Conservation (phyloP, 2,329 filamentous ascomycete genomes). For the Sporothrix brunneoviolacea region DNA sequence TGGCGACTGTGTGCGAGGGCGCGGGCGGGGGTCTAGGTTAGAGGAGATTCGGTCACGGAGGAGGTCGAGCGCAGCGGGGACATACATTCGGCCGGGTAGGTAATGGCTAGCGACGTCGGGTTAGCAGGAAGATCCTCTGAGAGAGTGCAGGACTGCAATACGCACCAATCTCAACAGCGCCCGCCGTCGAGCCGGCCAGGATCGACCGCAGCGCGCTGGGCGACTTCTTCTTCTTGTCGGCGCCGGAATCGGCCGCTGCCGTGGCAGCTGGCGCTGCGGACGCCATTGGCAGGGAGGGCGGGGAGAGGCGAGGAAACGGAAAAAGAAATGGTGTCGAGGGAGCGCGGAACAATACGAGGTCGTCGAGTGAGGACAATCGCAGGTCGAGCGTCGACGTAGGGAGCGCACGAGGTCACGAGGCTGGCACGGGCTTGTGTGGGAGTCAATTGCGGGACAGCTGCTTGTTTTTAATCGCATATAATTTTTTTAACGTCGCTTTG, state of each 20-base stretch:
- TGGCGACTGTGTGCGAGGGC: slow-evolving; percentile 58
- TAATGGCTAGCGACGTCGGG: slow-evolving; percentile 52
- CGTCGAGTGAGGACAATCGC: too few relatives aligned
- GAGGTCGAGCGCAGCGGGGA: neutral
- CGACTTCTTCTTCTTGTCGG: slow-evolving; percentile 33
- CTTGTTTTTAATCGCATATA: neutral
- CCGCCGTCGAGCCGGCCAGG: slow-evolving; percentile 85
- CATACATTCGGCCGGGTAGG: slow-evolving; percentile 88
- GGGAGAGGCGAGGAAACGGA: too few relatives aligned
- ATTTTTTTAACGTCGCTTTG: neutral
- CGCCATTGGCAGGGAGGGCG: slow-evolving; percentile 6
- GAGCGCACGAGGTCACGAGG: neutral
- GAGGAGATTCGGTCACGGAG: too few relatives aligned
- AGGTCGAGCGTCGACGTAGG: too few relatives aligned
- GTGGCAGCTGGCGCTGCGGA: slow-evolving; percentile 1
- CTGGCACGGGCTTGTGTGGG: neutral
- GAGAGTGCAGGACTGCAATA: neutral
- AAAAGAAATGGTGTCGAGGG: neutral
- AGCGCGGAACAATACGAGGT: too few relatives aligned
- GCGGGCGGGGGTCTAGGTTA: slow-evolving; percentile 9
- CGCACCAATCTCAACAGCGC: slow-evolving; percentile 85
- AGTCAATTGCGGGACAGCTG: neutral
- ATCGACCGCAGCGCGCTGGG: slow-evolving; percentile 84
- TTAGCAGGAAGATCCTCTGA: too few relatives aligned
- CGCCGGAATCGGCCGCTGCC: slow-evolving; percentile 11